Evolutionary conservation across 192 early-diverging fungal species (phyloP).

Genomic region (Neocallimastix lanati): DNA sequence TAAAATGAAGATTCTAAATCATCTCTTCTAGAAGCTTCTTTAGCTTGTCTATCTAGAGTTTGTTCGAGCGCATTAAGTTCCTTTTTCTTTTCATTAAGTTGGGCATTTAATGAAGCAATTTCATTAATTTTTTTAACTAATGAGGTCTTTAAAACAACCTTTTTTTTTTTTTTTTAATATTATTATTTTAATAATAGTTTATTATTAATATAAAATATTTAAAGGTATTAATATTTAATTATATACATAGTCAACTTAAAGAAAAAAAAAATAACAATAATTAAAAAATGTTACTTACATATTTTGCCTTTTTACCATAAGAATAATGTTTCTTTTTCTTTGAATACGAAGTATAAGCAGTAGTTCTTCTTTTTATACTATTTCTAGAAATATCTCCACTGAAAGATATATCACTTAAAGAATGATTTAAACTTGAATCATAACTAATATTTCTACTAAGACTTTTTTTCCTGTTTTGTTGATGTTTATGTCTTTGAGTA

Average conservation of each 20-base stretch:
- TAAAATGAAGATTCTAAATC: not conserved
- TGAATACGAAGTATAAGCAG: not conserved
- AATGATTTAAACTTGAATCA: not conserved
- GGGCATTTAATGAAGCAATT: not conserved
- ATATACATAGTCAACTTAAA: no score
- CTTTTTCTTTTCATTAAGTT: constrained; percentile 7
- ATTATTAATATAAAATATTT: no score
- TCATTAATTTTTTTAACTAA: constrained; percentile 7
- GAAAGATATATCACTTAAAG: not conserved
- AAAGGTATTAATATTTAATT: no score
- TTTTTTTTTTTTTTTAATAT: no score
- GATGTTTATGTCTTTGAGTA: not conserved
- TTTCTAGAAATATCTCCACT: not conserved
- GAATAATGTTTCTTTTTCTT: not conserved
- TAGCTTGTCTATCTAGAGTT: constrained; percentile 6
- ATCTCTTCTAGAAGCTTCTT: constrained; percentile 3
- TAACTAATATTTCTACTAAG: not conserved
- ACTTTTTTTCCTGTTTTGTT: not conserved
- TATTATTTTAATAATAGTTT: no score
- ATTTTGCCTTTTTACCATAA: not conserved
- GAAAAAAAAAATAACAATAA: no score
- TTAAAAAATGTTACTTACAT: not conserved
- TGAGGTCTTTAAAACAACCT: not conserved
- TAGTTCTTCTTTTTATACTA: not conserved
- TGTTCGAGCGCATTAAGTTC: constrained; percentile 11